Evolutionary conservation across 2,329 filamentous ascomycete species (phyloP).

Genomic region (Aspergillus sp.): DNA sequence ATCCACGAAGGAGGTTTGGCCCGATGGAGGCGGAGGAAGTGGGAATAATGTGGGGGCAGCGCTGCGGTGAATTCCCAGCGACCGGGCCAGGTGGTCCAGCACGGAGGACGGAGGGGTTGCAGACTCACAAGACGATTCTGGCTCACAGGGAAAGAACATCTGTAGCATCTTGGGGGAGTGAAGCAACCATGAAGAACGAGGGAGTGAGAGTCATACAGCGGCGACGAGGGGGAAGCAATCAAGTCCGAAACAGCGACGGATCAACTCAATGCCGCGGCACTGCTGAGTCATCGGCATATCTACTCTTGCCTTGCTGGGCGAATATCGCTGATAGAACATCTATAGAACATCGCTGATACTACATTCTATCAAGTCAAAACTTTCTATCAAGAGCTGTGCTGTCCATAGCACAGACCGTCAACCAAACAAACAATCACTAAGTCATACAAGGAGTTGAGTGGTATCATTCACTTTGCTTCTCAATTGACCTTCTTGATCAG

Average conservation of each 20-base stretch:
- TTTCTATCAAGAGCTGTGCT: not conserved
- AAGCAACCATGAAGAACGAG: slow-evolving; percentile 1
- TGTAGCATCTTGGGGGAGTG: slow-evolving; percentile 22
- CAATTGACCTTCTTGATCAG: slow-evolving; percentile 43
- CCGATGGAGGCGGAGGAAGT: slow-evolving; percentile 20
- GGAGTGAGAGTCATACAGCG: slow-evolving; percentile 7
- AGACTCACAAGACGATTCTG: slow-evolving; percentile 22
- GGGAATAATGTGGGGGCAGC: slow-evolving; percentile 30
- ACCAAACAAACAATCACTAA: slow-evolving; percentile 8
- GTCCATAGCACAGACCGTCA: not conserved
- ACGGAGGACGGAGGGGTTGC: not conserved
- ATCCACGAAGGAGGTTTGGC: slow-evolving; percentile 28
- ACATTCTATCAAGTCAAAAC: slow-evolving; percentile 7
- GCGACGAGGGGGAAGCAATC: slow-evolving; percentile 5
- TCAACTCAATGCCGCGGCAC: slow-evolving; percentile 20
- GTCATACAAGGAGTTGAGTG: slow-evolving; percentile 10
- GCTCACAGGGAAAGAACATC: slow-evolving; percentile 19
- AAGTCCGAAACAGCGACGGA: slow-evolving; percentile 16
- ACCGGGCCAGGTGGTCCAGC: slow-evolving; percentile 6
- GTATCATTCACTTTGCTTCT: not conserved
- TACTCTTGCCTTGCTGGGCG: too few relatives aligned
- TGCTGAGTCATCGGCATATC: not conserved
- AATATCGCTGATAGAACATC: too few relatives aligned
- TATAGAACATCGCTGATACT: slow-evolving; percentile 2
- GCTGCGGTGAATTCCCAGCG: slow-evolving; percentile 12